Conservation (phyloP, 139 green algal genomes). For the Picochlorum sp. region DNA sequence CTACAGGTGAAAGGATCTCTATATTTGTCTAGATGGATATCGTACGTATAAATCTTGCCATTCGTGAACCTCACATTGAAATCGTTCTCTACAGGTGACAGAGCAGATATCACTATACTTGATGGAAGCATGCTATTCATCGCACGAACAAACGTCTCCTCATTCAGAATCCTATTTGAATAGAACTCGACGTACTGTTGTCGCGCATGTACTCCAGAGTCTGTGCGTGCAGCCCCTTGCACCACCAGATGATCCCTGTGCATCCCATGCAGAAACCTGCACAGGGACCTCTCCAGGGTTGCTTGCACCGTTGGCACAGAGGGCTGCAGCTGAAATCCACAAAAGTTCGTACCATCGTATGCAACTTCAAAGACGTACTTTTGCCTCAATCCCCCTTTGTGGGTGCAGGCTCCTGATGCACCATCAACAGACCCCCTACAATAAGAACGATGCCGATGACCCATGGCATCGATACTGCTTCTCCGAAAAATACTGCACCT, state of each 20-base stretch:
- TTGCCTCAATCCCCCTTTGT: not conserved
- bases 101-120: not conserved
- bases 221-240: constrained; percentile 4
- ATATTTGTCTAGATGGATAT: constrained; percentile 7
- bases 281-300: constrained; percentile 1
- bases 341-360: constrained; percentile 10
- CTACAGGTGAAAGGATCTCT: constrained; percentile 4
- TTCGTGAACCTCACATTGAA: constrained; percentile 9
- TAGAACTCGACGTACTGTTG: constrained; percentile 3
- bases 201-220: constrained; percentile 12
- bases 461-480: not conserved
- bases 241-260: constrained; percentile 1
- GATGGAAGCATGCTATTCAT: constrained; percentile 7
- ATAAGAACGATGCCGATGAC: not conserved
- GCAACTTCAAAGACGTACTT: not conserved
- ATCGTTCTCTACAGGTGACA: not conserved
- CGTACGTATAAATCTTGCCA: constrained; percentile 8
- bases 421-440: not conserved
- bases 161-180: constrained; percentile 1
- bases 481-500: not conserved
- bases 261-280: not conserved
- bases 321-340: constrained; percentile 6
- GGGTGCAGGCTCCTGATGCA: not conserved
- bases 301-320: constrained; percentile 8
- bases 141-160: not conserved